These are phyloP conservation scores for Penicillium sumatraense DNA, from an alignment of 2,329 filamentous ascomycete genomes.

Conservation along the genomic window DNA sequence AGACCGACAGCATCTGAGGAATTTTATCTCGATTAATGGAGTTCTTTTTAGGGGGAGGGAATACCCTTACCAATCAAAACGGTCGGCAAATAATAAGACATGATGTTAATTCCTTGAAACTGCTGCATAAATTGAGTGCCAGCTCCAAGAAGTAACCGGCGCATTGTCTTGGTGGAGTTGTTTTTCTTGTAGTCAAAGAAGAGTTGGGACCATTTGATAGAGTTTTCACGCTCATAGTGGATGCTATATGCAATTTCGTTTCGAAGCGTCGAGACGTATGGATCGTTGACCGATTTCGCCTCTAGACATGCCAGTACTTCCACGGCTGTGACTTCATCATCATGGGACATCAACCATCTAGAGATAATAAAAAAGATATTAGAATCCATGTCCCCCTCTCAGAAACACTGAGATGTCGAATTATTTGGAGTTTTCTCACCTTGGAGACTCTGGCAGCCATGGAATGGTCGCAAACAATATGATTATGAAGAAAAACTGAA, in stretches of 20 bases:
- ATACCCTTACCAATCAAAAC: background rate
- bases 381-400: no score
- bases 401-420: background rate
- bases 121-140: constrained; percentile 3
- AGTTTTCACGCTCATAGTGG: constrained; percentile 54
- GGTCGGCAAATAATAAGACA: constrained; percentile 1
- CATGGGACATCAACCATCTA: constrained; percentile 43
- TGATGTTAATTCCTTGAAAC: background rate
- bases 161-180: background rate
- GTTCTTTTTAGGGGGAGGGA: no score
- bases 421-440: background rate
- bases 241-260: constrained; percentile 54
- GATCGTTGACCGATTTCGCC: constrained; percentile 42
- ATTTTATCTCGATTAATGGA: background rate
- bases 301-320: constrained; percentile 10
- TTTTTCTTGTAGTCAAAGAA: background rate
- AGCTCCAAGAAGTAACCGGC: background rate
- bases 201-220: constrained; percentile 50
- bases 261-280: constrained; percentile 48
- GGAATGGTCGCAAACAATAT: constrained; percentile 49
- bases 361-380: background rate
- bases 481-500: constrained; percentile 55
- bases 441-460: constrained; percentile 11
- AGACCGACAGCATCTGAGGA: background rate
- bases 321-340: constrained; percentile 5